Evolutionary conservation across 768 basidiomycete species (phyloP).

Genomic region (Pleurotus salmoneostramineus): DNA sequence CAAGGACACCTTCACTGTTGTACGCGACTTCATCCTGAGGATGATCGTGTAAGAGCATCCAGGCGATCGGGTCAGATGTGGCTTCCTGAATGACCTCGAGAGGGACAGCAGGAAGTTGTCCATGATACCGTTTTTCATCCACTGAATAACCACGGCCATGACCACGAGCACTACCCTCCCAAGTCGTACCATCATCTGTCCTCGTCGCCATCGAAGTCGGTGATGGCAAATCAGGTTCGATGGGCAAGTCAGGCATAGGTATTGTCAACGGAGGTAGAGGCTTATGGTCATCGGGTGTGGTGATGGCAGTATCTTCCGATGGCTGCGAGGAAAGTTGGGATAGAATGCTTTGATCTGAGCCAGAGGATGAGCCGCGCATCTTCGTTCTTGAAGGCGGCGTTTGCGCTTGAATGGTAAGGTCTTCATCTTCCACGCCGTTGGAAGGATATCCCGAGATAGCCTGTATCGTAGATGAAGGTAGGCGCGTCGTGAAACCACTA

Average conservation of each 20-base stretch:
- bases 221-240: conserved; percentile 44
- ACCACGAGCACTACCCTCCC: conserved; percentile 46
- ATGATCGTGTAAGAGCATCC: conserved; percentile 75
- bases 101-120: conserved; percentile 48
- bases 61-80: conserved; percentile 40
- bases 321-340: conserved; percentile 42
- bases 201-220: conserved; percentile 42
- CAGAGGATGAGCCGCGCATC: conserved; percentile 37
- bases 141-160: conserved; percentile 27
- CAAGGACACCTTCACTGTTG: conserved; percentile 85
- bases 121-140: conserved; percentile 54
- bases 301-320: conserved; percentile 46
- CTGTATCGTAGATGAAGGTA: conserved; percentile 29
- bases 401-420: conserved; percentile 56
- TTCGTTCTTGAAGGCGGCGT: conserved; percentile 25
- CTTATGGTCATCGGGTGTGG: conserved; percentile 44
- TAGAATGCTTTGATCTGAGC: conserved; percentile 47
- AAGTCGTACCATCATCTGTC: conserved; percentile 55
- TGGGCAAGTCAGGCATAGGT: conserved; percentile 21
- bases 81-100: conserved; percentile 35
- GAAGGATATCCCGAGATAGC: conserved; percentile 32
- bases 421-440: conserved; percentile 47
- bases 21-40: conserved; percentile 81
- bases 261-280: conserved; percentile 26
- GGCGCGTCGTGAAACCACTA: conserved; percentile 40